phyloP scores from a whole-genome alignment of 306 rosid genomes.

The Trifolium fragiferum region DNA sequence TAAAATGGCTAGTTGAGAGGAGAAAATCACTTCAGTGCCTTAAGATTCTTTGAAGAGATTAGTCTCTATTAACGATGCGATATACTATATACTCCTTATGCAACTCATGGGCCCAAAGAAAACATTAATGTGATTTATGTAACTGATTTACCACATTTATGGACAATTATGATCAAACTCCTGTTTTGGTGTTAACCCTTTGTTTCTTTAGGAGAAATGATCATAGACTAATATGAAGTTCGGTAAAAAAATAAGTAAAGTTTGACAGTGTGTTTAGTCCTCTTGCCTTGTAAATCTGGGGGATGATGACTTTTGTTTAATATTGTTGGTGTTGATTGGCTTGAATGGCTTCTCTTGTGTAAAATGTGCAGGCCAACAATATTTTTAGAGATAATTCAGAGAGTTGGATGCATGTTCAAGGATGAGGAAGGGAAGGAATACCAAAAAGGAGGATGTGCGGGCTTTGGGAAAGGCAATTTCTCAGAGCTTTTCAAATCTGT shows the following conservation, averaged over 20 bases:
- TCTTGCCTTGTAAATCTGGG: not conserved
- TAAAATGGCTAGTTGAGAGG: not conserved
- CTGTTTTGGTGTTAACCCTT: not conserved
- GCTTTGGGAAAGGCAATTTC: conserved; percentile 94
- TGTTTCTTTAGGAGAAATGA: not conserved
- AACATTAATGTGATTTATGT: not conserved
- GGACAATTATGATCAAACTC: not conserved
- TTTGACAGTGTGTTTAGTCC: not conserved
- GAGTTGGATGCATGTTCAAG: conserved; percentile 85
- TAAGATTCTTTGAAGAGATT: not conserved
- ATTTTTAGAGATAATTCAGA: conserved; percentile 88
- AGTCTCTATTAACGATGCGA: not conserved
- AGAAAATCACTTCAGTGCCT: not conserved
- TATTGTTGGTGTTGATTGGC: conserved; percentile 4
- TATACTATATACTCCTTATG: not conserved
- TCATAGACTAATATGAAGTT: not conserved
- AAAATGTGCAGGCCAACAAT: conserved; percentile 77
- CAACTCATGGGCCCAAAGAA: not conserved
- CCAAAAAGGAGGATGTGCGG: conserved; percentile 95
- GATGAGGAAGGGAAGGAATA: conserved; percentile 74
- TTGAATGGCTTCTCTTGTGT: conserved; percentile 7
- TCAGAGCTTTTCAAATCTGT: conserved; percentile 94
- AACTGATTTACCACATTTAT: not conserved
- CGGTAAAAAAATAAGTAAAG: too few relatives aligned
- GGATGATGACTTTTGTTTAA: too few relatives aligned